phyloP scores from a whole-genome alignment of 2,329 filamentous ascomycete genomes.

The Hymenoscyphus scutula region DNA sequence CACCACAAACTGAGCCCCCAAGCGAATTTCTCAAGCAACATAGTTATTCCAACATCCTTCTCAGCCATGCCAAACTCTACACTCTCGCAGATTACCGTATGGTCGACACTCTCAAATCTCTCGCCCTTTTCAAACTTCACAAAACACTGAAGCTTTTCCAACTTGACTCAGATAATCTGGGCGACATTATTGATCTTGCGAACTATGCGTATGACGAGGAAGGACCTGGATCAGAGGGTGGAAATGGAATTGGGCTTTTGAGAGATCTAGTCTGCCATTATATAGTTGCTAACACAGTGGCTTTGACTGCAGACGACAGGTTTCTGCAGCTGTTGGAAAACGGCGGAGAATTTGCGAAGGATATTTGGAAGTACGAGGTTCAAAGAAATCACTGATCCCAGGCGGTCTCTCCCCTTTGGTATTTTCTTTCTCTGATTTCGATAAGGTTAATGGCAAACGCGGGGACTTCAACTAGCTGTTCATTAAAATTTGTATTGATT shows the following conservation, averaged over 20 bases:
- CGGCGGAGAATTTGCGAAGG: constrained; percentile 7
- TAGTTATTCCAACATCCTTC: constrained; percentile 17
- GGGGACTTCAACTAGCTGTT: too few relatives aligned
- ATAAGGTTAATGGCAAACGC: too few relatives aligned
- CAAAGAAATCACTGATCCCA: not conserved
- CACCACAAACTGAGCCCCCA: constrained; percentile 10
- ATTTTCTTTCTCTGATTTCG: too few relatives aligned
- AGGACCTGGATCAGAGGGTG: not conserved
- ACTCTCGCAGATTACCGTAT: constrained; percentile 10
- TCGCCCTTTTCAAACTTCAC: constrained; percentile 21
- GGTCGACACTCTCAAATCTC: constrained; percentile 16
- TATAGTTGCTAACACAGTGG: constrained; percentile 35
- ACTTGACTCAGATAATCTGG: constrained; percentile 9
- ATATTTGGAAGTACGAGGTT: not conserved
- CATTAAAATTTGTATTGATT: too few relatives aligned
- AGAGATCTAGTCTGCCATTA: constrained; percentile 19
- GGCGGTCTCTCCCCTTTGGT: too few relatives aligned
- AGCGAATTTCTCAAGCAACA: not conserved
- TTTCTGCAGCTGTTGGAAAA: constrained; percentile 9
- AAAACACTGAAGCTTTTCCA: constrained; percentile 16
- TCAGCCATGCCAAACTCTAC: constrained; percentile 18
- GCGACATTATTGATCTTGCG: constrained; percentile 16
- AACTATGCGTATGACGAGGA: constrained; percentile 16
- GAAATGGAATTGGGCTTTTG: constrained; percentile 10
- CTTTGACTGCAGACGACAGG: not conserved